Conservation (phyloP, 495 filamentous ascomycete species). For the Neurospora pannonica region DNA sequence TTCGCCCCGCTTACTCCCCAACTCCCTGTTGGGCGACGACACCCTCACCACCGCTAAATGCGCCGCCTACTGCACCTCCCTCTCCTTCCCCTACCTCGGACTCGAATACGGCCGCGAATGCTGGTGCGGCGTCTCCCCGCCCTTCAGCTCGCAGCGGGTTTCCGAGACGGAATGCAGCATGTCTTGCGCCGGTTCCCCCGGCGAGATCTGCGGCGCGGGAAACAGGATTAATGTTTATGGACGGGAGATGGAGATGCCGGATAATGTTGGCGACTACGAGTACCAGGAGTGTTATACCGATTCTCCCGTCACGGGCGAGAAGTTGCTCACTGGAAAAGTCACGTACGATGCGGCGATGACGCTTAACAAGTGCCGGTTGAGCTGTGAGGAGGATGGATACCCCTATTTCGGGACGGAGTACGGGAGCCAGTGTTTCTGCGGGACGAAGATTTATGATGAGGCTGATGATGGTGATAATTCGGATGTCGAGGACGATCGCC, state of each 20-base stretch:
- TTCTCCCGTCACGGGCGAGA: neutral
- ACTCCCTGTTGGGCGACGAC: slow-evolving; percentile 7
- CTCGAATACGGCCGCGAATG: slow-evolving; percentile 11
- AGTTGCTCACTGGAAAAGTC: neutral
- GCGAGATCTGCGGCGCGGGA: slow-evolving; percentile 32
- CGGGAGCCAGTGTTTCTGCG: slow-evolving; percentile 8
- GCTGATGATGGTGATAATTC: neutral
- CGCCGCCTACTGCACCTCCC: slow-evolving; percentile 6
- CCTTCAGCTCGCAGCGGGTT: slow-evolving; percentile 7
- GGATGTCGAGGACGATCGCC: neutral
- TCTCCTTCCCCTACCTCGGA: slow-evolving; percentile 7
- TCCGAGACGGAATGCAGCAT: slow-evolving; percentile 29
- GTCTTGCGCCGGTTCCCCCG: slow-evolving; percentile 28
- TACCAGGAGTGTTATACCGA: slow-evolving; percentile 20
- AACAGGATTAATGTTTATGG: slow-evolving; percentile 29
- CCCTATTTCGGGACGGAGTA: slow-evolving; percentile 5
- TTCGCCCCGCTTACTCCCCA: slow-evolving; percentile 3
- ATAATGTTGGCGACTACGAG: slow-evolving; percentile 2
- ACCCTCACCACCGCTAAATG: slow-evolving; percentile 9
- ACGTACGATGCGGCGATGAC: neutral
- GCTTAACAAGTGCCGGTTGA: neutral
- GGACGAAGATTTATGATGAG: neutral
- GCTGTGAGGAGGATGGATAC: slow-evolving; percentile 1
- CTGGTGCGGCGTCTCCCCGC: slow-evolving; percentile 3
- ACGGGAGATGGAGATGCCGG: neutral